Percentiles rank a stretch among this genome's conserved stretches.
Conservation (phyloP, 768 basidiomycete genomes). For the Mycena amicta region DNA sequence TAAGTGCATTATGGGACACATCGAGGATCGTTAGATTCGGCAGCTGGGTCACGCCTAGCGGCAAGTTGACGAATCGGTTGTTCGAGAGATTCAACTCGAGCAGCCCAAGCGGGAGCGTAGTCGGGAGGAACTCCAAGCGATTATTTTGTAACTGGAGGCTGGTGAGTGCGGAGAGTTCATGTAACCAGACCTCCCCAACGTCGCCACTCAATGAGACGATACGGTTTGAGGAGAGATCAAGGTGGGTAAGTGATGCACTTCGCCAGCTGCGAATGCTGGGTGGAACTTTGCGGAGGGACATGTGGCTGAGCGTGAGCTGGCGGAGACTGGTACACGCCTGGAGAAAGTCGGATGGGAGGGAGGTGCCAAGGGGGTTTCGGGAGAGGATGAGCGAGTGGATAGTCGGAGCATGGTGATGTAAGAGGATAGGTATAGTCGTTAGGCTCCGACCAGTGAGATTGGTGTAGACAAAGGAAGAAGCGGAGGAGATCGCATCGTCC, state of each 20-base stretch:
- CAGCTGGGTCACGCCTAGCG: conserved; percentile 72
- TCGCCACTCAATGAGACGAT: conserved; percentile 73
- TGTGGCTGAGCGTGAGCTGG: conserved; percentile 83
- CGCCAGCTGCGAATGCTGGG: conserved; percentile 65
- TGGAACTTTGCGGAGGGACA: conserved; percentile 93
- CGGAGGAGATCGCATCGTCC: conserved; percentile 74
- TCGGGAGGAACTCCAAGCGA: conserved; percentile 81
- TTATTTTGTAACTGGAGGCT: conserved; percentile 86
- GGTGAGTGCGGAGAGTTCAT: conserved; percentile 69
- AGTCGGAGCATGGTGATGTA: conserved; percentile 80
- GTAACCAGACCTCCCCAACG: conserved; percentile 64
- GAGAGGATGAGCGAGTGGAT: conserved; percentile 88
- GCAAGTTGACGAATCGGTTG: conserved; percentile 84
- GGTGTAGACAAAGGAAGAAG: conserved; percentile 66
- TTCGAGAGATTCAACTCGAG: conserved; percentile 90
- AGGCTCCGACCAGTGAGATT: conserved; percentile 82
- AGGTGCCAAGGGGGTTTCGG: conserved; percentile 85
- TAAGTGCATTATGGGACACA: conserved; percentile 91
- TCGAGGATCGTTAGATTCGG: conserved; percentile 77
- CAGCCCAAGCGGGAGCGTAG: conserved; percentile 75
- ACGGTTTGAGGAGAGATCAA: conserved; percentile 91
- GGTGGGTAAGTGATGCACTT: conserved; percentile 68
- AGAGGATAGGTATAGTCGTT: conserved; percentile 82
- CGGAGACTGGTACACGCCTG: conserved; percentile 81
- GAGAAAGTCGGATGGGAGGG: conserved; percentile 95